These are phyloP conservation scores for Sonneratia caseolaris DNA, from an alignment of 345 rosid species.

Conservation along the genomic window DNA sequence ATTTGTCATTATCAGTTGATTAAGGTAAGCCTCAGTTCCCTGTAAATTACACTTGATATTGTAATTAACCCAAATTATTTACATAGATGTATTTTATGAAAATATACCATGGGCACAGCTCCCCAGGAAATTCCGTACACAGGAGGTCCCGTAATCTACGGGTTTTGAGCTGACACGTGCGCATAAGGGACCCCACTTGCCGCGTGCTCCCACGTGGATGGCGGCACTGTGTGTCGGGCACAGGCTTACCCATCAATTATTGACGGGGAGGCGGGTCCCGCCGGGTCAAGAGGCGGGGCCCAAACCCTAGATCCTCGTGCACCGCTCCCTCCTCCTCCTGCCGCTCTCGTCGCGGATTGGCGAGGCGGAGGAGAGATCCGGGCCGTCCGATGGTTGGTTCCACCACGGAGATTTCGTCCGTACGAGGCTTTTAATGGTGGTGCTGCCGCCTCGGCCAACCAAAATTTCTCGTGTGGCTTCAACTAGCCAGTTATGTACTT, in stretches of 20 bases:
- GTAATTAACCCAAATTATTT: too few relatives aligned
- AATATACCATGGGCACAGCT: background rate
- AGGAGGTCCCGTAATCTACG: conserved; percentile 27
- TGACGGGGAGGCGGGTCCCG: conserved; percentile 1
- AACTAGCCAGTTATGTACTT: too few relatives aligned
- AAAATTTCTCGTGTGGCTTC: too few relatives aligned
- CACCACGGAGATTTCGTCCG: background rate
- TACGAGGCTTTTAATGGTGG: background rate
- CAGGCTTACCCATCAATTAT: background rate
- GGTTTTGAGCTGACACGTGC: conserved; percentile 21
- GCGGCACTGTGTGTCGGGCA: conserved; percentile 21
- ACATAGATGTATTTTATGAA: too few relatives aligned
- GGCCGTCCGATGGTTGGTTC: conserved; percentile 4
- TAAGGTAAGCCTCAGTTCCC: too few relatives aligned
- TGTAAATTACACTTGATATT: too few relatives aligned
- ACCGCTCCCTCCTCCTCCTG: background rate
- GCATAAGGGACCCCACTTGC: conserved; percentile 10
- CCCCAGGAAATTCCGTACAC: conserved; percentile 15
- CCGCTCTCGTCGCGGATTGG: background rate
- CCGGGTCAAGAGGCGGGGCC: background rate
- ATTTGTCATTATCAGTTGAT: too few relatives aligned
- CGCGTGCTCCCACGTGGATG: conserved; percentile 26
- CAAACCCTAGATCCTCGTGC: conserved; percentile 12
- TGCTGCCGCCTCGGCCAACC: too few relatives aligned
- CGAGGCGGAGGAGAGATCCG: background rate